Base-by-base conservation (phyloP, 2,329 filamentous ascomycete species). In the Paecilomyces niveus region DNA sequence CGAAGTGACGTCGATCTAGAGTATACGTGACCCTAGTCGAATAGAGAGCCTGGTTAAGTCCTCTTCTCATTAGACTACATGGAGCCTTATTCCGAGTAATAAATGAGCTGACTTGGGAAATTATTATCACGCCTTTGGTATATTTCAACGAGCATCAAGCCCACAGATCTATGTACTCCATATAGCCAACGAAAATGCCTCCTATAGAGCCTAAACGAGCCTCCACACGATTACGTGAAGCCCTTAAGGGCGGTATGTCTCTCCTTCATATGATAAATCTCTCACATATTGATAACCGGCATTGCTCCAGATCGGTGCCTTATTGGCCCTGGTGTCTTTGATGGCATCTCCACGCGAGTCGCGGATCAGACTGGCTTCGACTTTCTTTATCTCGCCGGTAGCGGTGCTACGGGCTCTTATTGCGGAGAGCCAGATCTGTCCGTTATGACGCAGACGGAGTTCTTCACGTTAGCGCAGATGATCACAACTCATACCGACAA, bases 391-490 rank as follows among this genome's bases (percentile, higher is more conserved):
- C 77, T 78, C 74, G 78, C 76, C 10, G 75, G 76, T 29, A 74
- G 75, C 4, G 76, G 76, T 2, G 76, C 74, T 0, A 71, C 70
- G 1, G 71, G 70, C 32, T 74, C 71, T 1, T 61, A 67, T 8
- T 68, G 76, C 50, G 50, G 50, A 2, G 50, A 52, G 22, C 50
- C 50, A 22, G 76, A 79, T 61, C 65, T 79, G 3, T 76, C 72
- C 18, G 72, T 80, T 18, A 75, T 75, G 3, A 72, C 75, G 22
- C 61, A 79, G 5, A 71, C 75, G 54, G 77, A 79, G 55, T 79
- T 80, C 75, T 67, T 68, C 3, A 70, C 71, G 53, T 75, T 78
- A 53, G 78, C 77, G 7, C 73, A 74, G 58, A 80, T 79, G 76
- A 78, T 80, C 56, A 76, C 78, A 11, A 74, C 50, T 24, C 50